Evolutionary conservation across 2,329 filamentous ascomycete species (phyloP), one percentile per base, ranked within the genome.

Genomic region (Pyrenophora seminiperda): DNA sequence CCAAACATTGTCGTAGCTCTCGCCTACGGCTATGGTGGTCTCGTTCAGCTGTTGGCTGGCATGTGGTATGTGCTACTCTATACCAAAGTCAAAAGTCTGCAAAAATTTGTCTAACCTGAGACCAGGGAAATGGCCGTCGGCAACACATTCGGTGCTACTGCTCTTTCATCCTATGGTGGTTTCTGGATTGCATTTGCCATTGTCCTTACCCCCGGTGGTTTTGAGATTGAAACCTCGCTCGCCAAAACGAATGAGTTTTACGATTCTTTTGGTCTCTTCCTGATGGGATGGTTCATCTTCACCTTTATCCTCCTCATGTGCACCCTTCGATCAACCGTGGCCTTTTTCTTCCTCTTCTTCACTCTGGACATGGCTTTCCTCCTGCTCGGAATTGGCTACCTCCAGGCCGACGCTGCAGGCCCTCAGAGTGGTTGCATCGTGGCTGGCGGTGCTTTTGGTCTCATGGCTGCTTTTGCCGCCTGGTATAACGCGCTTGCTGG

Each of bases 71-170:
- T 77, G n/a, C n/a, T 29, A 13, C 14, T 34, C 9, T 13, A 14
- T n/a, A 34, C 10, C 15, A 13, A 18, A 20, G 4, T 7, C 24
- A n/a, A n/a, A n/a, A n/a, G n/a, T n/a, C n/a, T n/a, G n/a, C 3
- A 5, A 22, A 7, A 2, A 15, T 3, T n/a, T 9, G 43, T 19
- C 43, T 61, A 37, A 62, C 39, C 31, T 3, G 18, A 17, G 6
- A 36, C 13, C 42, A 78, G 76, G 76, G 77, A 80, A 70, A 79
- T 80, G 75, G 77, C 77, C 41, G 75, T 83, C 7, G 83, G 83
- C n/a, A 85, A 85, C 73, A 84, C 82, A 9, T 85, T 85, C 43
- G 83, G 82, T 75, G 81, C 81, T 22, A 85, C 82, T 5, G 80
- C 83, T 7, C 81, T 85, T 50, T 81, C 79, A 33, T 83, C 80